Conservation (phyloP, 345 rosid genomes). For the Populus deltoides region DNA sequence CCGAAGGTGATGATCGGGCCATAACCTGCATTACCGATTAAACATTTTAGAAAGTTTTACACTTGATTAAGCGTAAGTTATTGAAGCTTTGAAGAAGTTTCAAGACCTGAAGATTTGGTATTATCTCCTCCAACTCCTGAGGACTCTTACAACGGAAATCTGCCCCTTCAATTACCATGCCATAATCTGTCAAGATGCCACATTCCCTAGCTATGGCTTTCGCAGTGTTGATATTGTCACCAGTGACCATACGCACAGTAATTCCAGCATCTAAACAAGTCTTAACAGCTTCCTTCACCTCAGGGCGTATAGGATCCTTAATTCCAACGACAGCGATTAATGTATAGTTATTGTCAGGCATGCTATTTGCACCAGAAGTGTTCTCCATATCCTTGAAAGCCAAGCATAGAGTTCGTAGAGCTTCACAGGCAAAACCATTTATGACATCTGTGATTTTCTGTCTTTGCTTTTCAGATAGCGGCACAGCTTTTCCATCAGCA, state of each 20-base stretch:
- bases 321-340: slow-evolving; percentile 36
- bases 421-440: slow-evolving; percentile 58
- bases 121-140: slow-evolving; percentile 48
- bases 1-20: slow-evolving; percentile 33
- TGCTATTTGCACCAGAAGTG: slow-evolving; percentile 32
- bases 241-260: slow-evolving; percentile 32
- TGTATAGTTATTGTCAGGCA: slow-evolving; percentile 62
- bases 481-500: slow-evolving; percentile 13
- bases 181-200: slow-evolving; percentile 36
- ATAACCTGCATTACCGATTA: slow-evolving; percentile 22
- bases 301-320: slow-evolving; percentile 38
- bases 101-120: slow-evolving; percentile 54
- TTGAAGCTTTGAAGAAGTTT: background rate
- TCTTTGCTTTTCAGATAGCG: slow-evolving; percentile 40
- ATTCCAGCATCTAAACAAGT: slow-evolving; percentile 34
- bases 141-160: slow-evolving; percentile 56
- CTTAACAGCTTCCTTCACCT: slow-evolving; percentile 31
- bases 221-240: slow-evolving; percentile 36
- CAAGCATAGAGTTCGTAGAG: slow-evolving; percentile 69
- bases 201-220: slow-evolving; percentile 39
- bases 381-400: slow-evolving; percentile 54
- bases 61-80: background rate
- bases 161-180: slow-evolving; percentile 75
- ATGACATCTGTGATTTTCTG: slow-evolving; percentile 42
- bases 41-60: background rate